Percentiles rank a stretch among this genome's conserved stretches.
Evolutionary conservation across 1,284 basidiomycete species (phyloP).

Genomic region (Melampsora americana): DNA sequence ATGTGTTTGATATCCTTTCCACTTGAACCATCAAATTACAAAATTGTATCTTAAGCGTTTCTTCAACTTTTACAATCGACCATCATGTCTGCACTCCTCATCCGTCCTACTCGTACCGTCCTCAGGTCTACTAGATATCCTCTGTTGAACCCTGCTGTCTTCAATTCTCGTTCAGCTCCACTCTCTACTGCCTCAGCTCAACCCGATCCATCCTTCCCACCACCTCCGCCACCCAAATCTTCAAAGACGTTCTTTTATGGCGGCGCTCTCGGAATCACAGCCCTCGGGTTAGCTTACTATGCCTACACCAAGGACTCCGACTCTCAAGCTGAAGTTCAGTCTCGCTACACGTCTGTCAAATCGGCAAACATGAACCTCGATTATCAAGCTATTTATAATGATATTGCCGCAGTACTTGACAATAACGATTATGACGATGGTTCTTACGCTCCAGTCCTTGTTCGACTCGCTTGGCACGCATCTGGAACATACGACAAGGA

Average conservation of each 20-base stretch:
- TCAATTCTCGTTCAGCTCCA: too few species aligned
- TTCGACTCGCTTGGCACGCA: conserved; percentile 69
- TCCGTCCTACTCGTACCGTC: too few species aligned
- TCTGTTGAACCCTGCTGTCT: too few species aligned
- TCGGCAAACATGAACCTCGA: conserved; percentile 27
- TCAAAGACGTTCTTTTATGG: conserved; percentile 1
- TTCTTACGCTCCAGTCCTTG: conserved; percentile 81
- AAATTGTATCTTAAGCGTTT: too few species aligned
- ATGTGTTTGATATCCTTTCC: too few species aligned
- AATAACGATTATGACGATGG: conserved; percentile 61
- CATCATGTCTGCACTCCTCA: too few species aligned
- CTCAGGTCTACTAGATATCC: too few species aligned
- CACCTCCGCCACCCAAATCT: conserved; percentile 21
- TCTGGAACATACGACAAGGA: conserved; percentile 47
- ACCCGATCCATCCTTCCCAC: neutral
- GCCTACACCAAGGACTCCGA: conserved; percentile 6
- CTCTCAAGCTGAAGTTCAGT: conserved; percentile 10
- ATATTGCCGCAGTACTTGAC: conserved; percentile 25
- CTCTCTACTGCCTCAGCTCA: too few species aligned
- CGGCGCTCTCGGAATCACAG: conserved; percentile 11
- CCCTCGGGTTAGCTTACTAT: conserved; percentile 29
- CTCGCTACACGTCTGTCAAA: conserved; percentile 29
- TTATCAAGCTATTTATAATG: conserved; percentile 38
- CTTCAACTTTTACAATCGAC: too few species aligned
- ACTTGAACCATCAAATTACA: too few species aligned